A percentile compares a stretch with the other conserved stretches of the same genome.
Conservation (phyloP, 2,329 filamentous ascomycete genomes). For the Verticillium nonalfalfae region DNA sequence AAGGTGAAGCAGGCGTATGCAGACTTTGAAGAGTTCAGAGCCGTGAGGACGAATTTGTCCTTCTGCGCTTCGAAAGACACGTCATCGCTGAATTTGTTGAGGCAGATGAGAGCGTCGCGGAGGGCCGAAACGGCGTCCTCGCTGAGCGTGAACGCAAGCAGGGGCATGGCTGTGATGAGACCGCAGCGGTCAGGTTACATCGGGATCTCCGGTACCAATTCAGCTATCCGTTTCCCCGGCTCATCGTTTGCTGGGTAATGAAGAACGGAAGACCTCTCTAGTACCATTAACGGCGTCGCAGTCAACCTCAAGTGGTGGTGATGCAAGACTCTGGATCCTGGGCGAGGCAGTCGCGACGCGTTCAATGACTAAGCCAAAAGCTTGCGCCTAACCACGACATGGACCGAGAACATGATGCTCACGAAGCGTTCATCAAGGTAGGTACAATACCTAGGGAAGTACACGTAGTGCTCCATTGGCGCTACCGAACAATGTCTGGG, state of each 20-base stretch:
- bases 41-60: slow-evolving; percentile 65
- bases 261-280: too few species aligned
- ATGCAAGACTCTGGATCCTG: neutral
- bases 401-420: too few species aligned
- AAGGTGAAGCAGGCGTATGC: slow-evolving; percentile 71
- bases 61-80: slow-evolving; percentile 68
- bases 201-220: neutral
- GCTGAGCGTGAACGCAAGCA: slow-evolving; percentile 67
- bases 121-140: slow-evolving; percentile 66
- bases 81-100: slow-evolving; percentile 74
- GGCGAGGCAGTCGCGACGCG: neutral
- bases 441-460: too few species aligned
- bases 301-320: neutral
- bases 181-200: neutral
- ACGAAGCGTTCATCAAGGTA: too few species aligned
- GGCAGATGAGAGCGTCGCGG: slow-evolving; percentile 67
- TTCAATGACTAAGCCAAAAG: neutral
- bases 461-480: too few species aligned
- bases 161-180: slow-evolving; percentile 35
- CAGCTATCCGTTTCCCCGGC: neutral
- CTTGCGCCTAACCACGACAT: too few species aligned
- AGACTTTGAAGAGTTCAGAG: slow-evolving; percentile 74
- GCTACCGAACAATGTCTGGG: too few species aligned
- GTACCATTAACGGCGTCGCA: neutral
- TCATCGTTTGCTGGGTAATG: neutral